phyloP scores from a whole-genome alignment of 345 rosid species.

The Sapria himalayana region DNA sequence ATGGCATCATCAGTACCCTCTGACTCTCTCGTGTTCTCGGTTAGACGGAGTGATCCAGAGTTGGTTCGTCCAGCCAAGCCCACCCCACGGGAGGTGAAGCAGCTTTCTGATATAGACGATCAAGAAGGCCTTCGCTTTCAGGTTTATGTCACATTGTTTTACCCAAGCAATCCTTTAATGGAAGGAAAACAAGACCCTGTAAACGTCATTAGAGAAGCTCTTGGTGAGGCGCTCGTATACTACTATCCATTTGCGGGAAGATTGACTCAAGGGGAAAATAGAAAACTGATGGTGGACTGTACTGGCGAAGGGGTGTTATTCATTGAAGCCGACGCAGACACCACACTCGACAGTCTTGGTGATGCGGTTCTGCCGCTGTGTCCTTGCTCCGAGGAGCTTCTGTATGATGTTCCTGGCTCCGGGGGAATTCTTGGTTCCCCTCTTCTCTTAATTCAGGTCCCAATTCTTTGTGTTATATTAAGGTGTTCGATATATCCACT shows the following conservation, averaged over 20 bases:
- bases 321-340: slow-evolving; percentile 11
- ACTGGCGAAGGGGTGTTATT: slow-evolving; percentile 8
- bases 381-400: slow-evolving; percentile 8
- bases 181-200: slow-evolving; percentile 3
- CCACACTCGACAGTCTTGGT: slow-evolving; percentile 2
- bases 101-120: slow-evolving; percentile 7
- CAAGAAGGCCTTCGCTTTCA: slow-evolving; percentile 4
- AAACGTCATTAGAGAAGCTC: slow-evolving; percentile 5
- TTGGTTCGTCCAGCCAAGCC: slow-evolving; percentile 4
- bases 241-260: slow-evolving; percentile 9
- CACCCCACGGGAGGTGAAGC: slow-evolving; percentile 1
- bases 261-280: background rate
- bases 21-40: slow-evolving; percentile 8
- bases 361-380: slow-evolving; percentile 5
- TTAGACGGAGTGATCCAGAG: background rate
- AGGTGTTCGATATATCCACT: background rate
- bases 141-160: slow-evolving; percentile 1
- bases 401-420: slow-evolving; percentile 7
- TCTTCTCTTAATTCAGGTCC: slow-evolving; percentile 9
- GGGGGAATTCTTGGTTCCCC: slow-evolving; percentile 5
- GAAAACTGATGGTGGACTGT: slow-evolving; percentile 9
- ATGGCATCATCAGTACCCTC: slow-evolving; percentile 8
- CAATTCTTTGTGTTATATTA: background rate
- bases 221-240: slow-evolving; percentile 6
- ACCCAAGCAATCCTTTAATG: background rate